Conservation (phyloP, 208 protist genomes). For the Hexamita inflata region DNA sequence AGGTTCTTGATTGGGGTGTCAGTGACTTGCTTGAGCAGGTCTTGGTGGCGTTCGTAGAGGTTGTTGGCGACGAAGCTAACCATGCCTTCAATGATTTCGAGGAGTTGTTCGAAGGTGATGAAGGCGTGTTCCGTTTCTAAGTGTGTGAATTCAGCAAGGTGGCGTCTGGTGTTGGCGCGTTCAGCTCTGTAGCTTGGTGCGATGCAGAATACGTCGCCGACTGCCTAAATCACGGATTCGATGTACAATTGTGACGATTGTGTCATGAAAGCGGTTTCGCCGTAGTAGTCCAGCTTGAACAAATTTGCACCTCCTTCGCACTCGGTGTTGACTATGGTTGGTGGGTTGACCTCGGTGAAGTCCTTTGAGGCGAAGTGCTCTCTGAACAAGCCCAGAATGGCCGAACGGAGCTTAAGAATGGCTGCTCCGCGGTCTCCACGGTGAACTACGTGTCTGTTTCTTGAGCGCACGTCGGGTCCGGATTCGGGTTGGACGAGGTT, state of each 20-base stretch:
- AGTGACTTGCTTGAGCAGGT: conserved; percentile 57
- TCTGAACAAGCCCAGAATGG: conserved; percentile 69
- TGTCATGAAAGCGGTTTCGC: conserved; percentile 81
- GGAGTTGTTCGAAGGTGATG: conserved; percentile 79
- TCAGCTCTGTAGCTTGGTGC: conserved; percentile 88
- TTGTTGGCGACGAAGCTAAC: conserved; percentile 60
- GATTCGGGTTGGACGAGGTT: conserved; percentile 50
- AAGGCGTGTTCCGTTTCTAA: conserved; percentile 85
- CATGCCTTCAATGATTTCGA: conserved; percentile 76
- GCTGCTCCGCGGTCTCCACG: conserved; percentile 65
- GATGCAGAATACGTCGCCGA: conserved; percentile 85
- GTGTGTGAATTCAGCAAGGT: conserved; percentile 94
- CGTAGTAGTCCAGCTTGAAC: conserved; percentile 91
- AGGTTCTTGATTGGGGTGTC: conserved; percentile 67
- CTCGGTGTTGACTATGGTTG: conserved; percentile 90
- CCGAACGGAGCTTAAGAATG: conserved; percentile 67
- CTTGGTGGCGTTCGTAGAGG: conserved; percentile 54
- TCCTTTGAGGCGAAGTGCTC: conserved; percentile 70
- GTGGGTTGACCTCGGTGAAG: conserved; percentile 80
- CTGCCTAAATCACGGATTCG: conserved; percentile 72
- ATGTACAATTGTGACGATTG: conserved; percentile 95
- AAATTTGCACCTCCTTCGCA: conserved; percentile 88
- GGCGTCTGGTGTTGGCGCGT: conserved; percentile 80
- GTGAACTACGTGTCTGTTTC: conserved; percentile 78
- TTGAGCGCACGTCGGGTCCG: conserved; percentile 65